Percentiles rank a stretch among this genome's conserved stretches.
Evolutionary conservation across 2,329 filamentous ascomycete species (phyloP).

Genomic region (Ophiocordyceps australis): DNA sequence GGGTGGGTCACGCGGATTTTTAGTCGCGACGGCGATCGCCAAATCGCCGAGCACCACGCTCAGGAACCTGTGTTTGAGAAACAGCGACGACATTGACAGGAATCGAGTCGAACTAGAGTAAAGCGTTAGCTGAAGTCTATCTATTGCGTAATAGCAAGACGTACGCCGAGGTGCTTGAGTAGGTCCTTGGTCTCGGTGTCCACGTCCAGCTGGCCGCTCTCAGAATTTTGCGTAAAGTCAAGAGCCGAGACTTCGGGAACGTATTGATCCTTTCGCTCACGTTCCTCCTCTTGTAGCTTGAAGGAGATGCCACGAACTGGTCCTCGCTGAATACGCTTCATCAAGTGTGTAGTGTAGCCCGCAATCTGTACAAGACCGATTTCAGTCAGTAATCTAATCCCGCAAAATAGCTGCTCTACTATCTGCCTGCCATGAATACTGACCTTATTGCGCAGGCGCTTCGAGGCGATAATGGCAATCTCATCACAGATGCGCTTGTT

Average conservation of each 20-base stretch:
- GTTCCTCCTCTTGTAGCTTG: constrained; percentile 99
- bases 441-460: constrained; percentile 99
- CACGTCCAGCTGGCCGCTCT: constrained; percentile 85
- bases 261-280: constrained; percentile 99
- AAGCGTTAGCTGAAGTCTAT: constrained; percentile 9
- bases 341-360: constrained; percentile 94
- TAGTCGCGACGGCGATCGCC: constrained; percentile 36
- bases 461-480: constrained; percentile 97
- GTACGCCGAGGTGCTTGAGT: constrained; percentile 94
- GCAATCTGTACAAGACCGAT: constrained; percentile 48
- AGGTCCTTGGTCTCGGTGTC: constrained; percentile 98
- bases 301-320: constrained; percentile 99
- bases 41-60: constrained; percentile 64
- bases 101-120: constrained; percentile 75
- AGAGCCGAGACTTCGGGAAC: constrained; percentile 97
- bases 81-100: constrained; percentile 91
- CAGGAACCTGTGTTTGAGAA: constrained; percentile 68
- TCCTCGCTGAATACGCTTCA: constrained; percentile 99
- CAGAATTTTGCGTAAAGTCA: constrained; percentile 80
- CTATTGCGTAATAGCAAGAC: constrained; percentile 23
- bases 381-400: too few species aligned
- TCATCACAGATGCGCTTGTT: constrained; percentile 99
- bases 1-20: constrained; percentile 6
- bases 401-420: too few species aligned
- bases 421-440: constrained; percentile 9